These are phyloP conservation scores for Populus deltoides DNA, from an alignment of 345 rosid genomes.

Conservation along the genomic window DNA sequence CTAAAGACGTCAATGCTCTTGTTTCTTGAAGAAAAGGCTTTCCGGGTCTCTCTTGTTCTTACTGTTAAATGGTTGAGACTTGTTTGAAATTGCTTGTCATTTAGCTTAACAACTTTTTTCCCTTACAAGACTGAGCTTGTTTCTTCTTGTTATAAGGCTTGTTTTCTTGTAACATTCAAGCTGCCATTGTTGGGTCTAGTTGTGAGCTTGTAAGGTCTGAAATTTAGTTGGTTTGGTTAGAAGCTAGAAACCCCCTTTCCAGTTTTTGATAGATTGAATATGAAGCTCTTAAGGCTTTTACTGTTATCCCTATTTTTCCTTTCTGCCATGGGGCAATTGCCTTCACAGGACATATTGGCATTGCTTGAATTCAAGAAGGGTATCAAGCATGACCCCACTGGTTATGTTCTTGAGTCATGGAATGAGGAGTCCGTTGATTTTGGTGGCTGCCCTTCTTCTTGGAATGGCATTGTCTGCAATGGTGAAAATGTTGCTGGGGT, in stretches of 20 bases:
- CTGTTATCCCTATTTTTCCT: conserved; percentile 44
- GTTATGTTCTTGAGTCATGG: conserved; percentile 90
- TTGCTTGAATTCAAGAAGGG: conserved; percentile 95
- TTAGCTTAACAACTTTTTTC: neutral
- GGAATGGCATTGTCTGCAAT: conserved; percentile 95
- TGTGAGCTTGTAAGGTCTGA: conserved; percentile 13
- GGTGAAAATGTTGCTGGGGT: conserved; percentile 88
- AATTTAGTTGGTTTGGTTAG: conserved; percentile 18
- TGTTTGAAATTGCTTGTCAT: conserved; percentile 12
- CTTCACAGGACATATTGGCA: conserved; percentile 91
- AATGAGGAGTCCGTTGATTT: conserved; percentile 93
- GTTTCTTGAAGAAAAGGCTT: conserved; percentile 10
- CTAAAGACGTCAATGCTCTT: neutral
- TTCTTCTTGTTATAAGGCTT: neutral
- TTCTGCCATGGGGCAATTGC: conserved; percentile 79
- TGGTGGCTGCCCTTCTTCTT: conserved; percentile 91
- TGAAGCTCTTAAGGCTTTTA: conserved; percentile 52
- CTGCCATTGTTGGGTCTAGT: conserved; percentile 1
- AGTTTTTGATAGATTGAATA: conserved; percentile 19
- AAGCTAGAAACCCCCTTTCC: conserved; percentile 6
- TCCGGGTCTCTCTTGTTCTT: neutral
- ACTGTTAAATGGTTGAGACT: conserved; percentile 1
- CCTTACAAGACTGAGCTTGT: conserved; percentile 5
- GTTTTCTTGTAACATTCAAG: conserved; percentile 5
- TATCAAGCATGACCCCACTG: conserved; percentile 93